Percentiles rank a stretch among this genome's conserved stretches.
Evolutionary conservation across 148 eudicot genomes (phyloP).

Genomic region (Silene latifolia): DNA sequence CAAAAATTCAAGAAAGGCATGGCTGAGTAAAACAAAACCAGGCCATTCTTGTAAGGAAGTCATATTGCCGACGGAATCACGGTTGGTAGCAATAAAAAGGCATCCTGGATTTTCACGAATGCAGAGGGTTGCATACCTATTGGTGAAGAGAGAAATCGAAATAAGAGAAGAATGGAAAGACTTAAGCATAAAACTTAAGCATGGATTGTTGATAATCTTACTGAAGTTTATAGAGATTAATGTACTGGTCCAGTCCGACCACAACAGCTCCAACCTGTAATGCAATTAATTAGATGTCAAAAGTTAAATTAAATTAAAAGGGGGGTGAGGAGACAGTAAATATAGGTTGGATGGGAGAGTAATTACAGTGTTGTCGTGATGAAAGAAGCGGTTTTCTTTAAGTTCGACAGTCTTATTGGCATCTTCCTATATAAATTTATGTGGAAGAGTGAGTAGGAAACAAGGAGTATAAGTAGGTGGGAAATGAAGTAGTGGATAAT

Average conservation of each 20-base stretch:
- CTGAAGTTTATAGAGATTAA: conserved; percentile 91
- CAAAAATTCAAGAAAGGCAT: conserved; percentile 9
- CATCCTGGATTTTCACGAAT: conserved; percentile 96
- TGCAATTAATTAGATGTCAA: conserved; percentile 5
- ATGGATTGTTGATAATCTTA: conserved; percentile 25
- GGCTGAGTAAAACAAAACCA: conserved; percentile 38
- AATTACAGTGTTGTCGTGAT: conserved; percentile 78
- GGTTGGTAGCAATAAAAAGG: conserved; percentile 87
- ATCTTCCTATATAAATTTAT: conserved; percentile 51
- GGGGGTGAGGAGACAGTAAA: neutral
- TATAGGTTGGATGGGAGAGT: conserved; percentile 13
- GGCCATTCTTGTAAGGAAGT: conserved; percentile 97
- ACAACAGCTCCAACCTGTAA: conserved; percentile 94
- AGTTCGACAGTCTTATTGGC: conserved; percentile 58
- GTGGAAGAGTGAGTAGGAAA: neutral
- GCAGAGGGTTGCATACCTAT: conserved; percentile 93
- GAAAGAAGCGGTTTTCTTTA: conserved; percentile 47
- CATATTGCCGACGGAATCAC: conserved; percentile 88
- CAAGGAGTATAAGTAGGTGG: neutral
- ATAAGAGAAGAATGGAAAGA: too few species aligned
- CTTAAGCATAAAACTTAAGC: too few species aligned
- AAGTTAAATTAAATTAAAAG: neutral
- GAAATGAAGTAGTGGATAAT: neutral
- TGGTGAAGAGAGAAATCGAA: neutral
- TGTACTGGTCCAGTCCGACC: conserved; percentile 78